phyloP scores from a whole-genome alignment of 73 alveolate genomes.

The Tetrahymena borealis region DNA sequence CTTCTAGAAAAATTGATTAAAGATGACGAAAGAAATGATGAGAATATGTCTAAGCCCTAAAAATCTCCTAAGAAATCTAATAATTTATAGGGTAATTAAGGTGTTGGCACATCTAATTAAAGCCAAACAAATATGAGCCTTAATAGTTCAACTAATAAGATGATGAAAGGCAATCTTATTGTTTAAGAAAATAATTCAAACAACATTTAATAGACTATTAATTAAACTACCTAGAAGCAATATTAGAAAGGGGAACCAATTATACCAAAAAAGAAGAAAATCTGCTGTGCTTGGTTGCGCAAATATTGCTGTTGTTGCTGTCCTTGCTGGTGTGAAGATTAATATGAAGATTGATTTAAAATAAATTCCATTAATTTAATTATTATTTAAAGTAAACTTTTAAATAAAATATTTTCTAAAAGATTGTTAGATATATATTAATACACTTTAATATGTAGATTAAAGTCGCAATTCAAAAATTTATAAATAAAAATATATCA shows the following conservation, averaged over 20 bases:
- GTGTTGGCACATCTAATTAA: neutral
- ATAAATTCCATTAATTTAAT: neutral
- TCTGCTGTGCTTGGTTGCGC: neutral
- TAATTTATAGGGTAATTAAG: neutral
- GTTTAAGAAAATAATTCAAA: neutral
- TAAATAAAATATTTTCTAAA: no score
- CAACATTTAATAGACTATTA: neutral
- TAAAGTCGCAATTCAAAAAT: neutral
- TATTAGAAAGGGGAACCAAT: neutral
- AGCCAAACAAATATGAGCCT: neutral
- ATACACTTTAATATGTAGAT: neutral
- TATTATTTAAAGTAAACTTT: neutral
- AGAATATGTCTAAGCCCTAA: no score
- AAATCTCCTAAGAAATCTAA: neutral
- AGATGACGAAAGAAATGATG: neutral
- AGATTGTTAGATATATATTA: no score
- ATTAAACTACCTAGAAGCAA: neutral
- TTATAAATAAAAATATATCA: no score
- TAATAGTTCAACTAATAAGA: neutral
- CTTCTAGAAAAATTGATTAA: neutral
- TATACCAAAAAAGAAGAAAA: neutral
- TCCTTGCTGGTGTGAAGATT: neutral
- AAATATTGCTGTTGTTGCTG: neutral
- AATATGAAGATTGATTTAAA: neutral
- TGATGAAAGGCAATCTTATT: neutral